Base-by-base conservation (phyloP, 805 yeast genomes). In the Lipomyces sp. region DNA sequence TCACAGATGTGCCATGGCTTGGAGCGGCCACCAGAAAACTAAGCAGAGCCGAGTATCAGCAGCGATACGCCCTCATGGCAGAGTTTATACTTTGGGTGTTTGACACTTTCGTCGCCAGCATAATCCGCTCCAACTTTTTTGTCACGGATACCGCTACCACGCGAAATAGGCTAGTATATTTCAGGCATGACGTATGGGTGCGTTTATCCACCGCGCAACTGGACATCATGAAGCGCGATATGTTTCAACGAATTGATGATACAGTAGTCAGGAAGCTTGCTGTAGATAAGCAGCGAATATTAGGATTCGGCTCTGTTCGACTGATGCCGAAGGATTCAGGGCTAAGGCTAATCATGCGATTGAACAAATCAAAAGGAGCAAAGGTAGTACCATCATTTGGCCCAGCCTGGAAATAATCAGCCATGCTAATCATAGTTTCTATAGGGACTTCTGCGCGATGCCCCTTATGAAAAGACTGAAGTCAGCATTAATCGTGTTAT, bases 1-100 rank as follows among this genome's bases (percentile, higher is more conserved):
- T 79, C 0, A 70, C 67, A 4, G 76, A 75, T 0, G 72, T 86
- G 2, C 29, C 48, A 0, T 86, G 95, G 95, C 59, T 83, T 1
- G 76, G 77, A 0, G 69, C 69, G 21, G 29, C 40, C 0, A 44
- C 39, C 19, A 14, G 43, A 21, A 61, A 63, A 11, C 58, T 14
- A 3, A 29, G n/a, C 2, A 22, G 74, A n/a, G 68, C 66, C 13
- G 84, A 80, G 43, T 68, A 66, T 28, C 43, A 56, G 1, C 65
- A 68, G 51, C 70, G 82, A 2, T 64, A 61, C 41, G 16, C 47
- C 0, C 58, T 77, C 16, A 63, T 81, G 11, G 48, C 58, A 2
- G 56, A 61, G 2, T 79, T 86, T 43, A 24, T 84, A 1, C 42
- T 45, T 1, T 90, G 95, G 95, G 43, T 84, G 1, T 76, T 84